A percentile compares a stretch with the other conserved stretches of the same genome.
Evolutionary conservation across 495 filamentous ascomycete species (phyloP).

Genomic region (Hyaloscypha bicolor): DNA sequence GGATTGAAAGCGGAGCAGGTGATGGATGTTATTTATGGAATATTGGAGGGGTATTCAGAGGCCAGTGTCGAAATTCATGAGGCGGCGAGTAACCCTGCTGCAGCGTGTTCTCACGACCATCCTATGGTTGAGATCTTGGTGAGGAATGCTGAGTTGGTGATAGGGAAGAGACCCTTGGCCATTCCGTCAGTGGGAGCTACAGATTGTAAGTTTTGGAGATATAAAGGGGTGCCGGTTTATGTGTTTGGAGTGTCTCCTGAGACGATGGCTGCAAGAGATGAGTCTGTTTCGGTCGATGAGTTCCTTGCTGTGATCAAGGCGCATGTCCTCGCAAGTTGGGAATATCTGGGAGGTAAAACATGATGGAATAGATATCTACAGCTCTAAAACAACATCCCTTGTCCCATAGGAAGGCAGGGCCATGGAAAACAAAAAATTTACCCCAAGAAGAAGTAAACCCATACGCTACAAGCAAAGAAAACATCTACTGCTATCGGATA

Average conservation of each 20-base stretch:
- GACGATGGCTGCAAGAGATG: slow-evolving; percentile 17
- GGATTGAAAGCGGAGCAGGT: slow-evolving; percentile 7
- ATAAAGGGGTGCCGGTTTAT: slow-evolving; percentile 20
- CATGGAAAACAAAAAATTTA: too few relatives aligned
- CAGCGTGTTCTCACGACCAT: slow-evolving; percentile 16
- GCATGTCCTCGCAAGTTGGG: slow-evolving; percentile 17
- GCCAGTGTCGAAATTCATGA: slow-evolving; percentile 11
- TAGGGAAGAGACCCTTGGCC: slow-evolving; percentile 9
- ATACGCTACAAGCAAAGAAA: too few relatives aligned
- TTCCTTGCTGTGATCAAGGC: slow-evolving; percentile 22
- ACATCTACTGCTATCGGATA: too few relatives aligned
- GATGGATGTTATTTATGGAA: slow-evolving; percentile 1
- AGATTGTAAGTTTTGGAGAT: slow-evolving; percentile 23
- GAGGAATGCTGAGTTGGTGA: slow-evolving; percentile 7
- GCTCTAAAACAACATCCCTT: too few relatives aligned
- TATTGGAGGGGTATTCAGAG: slow-evolving; percentile 16
- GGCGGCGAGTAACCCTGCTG: slow-evolving; percentile 24
- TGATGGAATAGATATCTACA: too few relatives aligned
- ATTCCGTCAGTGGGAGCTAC: slow-evolving; percentile 21
- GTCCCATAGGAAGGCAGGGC: too few relatives aligned
- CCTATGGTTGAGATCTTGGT: slow-evolving; percentile 17
- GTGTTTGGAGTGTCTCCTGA: slow-evolving; percentile 22
- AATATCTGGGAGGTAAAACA: slow-evolving; percentile 22
- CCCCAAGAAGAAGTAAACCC: too few relatives aligned
- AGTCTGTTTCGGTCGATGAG: slow-evolving; percentile 16